Percentiles rank a stretch among this genome's conserved stretches.
phyloP scores from a whole-genome alignment of 257 asterid species.

The Gentiana dahurica region DNA sequence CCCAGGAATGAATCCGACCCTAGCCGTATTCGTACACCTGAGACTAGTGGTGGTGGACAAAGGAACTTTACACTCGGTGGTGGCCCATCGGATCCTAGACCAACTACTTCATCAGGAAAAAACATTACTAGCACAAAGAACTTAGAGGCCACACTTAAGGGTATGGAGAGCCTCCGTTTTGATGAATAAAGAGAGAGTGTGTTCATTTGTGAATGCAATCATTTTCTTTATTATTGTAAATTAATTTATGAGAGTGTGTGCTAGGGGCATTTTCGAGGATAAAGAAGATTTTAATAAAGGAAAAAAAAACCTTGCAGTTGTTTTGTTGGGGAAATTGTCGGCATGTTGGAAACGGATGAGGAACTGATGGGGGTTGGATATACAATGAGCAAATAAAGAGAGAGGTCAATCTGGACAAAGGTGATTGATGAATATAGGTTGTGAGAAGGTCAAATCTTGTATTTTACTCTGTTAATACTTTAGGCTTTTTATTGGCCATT shows the following conservation, averaged over 20 bases:
- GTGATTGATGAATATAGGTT: too few relatives aligned
- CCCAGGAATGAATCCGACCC: constrained; percentile 65
- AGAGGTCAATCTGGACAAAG: too few relatives aligned
- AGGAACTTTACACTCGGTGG: constrained; percentile 46
- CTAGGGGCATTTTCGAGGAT: constrained; percentile 1
- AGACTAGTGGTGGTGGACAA: constrained; percentile 62
- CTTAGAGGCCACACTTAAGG: constrained; percentile 58
- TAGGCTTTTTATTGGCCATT: too few relatives aligned
- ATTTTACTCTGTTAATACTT: too few relatives aligned
- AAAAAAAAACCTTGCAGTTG: constrained; percentile 6
- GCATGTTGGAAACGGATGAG: too few relatives aligned
- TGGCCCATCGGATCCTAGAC: constrained; percentile 58
- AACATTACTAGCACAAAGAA: constrained; percentile 36
- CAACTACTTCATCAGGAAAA: constrained; percentile 43
- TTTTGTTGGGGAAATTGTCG: not conserved
- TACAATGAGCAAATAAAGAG: too few relatives aligned
- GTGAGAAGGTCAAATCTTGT: too few relatives aligned
- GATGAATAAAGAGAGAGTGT: constrained; percentile 45
- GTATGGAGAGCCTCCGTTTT: constrained; percentile 56
- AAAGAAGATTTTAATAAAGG: not conserved
- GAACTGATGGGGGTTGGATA: too few relatives aligned
- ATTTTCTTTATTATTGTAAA: constrained; percentile 7
- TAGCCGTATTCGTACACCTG: constrained; percentile 54
- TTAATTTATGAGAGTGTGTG: constrained; percentile 10
- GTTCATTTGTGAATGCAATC: constrained; percentile 2